A percentile compares a stretch with the other conserved stretches of the same genome.
Evolutionary conservation across 2,329 filamentous ascomycete genomes (phyloP).

Genomic region (Microcyclospora pomicola): DNA sequence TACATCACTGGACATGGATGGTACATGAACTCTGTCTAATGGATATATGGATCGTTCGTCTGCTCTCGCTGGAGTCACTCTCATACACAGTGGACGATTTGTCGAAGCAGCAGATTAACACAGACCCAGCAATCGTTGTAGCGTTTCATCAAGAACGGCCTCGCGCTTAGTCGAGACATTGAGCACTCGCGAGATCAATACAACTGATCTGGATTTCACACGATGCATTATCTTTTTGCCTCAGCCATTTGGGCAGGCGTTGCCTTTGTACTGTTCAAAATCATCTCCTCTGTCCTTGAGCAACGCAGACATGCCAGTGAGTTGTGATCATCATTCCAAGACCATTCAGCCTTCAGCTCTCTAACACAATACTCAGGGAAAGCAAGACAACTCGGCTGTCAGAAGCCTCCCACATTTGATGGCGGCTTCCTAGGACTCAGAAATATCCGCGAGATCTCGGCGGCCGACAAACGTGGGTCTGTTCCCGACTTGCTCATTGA

Average conservation of each 20-base stretch:
- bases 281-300: not conserved
- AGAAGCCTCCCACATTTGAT: slow-evolving; percentile 11
- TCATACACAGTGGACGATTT: no score
- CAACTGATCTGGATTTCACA: not conserved
- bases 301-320: not conserved
- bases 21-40: no score
- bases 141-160: no score
- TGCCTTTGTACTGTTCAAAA: not conserved
- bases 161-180: no score
- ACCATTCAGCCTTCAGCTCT: slow-evolving; percentile 3
- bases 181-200: no score
- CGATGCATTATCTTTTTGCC: slow-evolving; percentile 8
- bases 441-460: slow-evolving; percentile 14
- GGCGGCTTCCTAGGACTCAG: slow-evolving; percentile 18
- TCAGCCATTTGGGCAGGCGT: not conserved
- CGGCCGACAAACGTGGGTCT: slow-evolving; percentile 14
- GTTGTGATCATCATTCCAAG: not conserved
- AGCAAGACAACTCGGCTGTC: slow-evolving; percentile 13
- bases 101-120: no score
- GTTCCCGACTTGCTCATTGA: slow-evolving; percentile 18
- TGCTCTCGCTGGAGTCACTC: no score
- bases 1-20: no score
- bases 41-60: no score
- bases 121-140: no score
- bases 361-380: slow-evolving; percentile 4